phyloP scores from a whole-genome alignment of 2,329 filamentous ascomycete genomes.

The Daldinia sp. region DNA sequence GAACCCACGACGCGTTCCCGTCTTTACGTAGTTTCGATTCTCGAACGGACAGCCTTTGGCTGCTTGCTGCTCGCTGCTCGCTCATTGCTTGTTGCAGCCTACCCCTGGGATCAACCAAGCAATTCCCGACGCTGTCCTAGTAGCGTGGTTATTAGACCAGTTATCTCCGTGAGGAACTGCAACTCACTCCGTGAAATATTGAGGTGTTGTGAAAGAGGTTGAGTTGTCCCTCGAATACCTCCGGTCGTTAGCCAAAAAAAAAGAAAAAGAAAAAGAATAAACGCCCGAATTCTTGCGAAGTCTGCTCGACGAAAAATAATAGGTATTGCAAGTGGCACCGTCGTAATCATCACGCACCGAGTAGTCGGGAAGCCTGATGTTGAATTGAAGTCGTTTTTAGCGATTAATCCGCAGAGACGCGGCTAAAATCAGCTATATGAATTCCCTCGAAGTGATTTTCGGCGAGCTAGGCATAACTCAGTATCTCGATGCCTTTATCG shows the following conservation, averaged over 20 bases:
- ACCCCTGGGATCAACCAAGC: slow-evolving; percentile 7
- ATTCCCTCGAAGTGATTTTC: slow-evolving; percentile 70
- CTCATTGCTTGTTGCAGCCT: neutral
- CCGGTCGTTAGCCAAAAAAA: neutral
- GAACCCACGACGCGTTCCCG: slow-evolving; percentile 35
- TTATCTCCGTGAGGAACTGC: slow-evolving; percentile 32
- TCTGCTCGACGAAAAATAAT: slow-evolving; percentile 4
- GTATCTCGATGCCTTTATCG: slow-evolving; percentile 75
- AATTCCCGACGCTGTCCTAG: slow-evolving; percentile 14
- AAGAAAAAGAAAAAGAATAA: neutral
- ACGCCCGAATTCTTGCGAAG: slow-evolving; percentile 8
- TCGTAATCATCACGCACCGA: slow-evolving; percentile 4
- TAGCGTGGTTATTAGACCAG: slow-evolving; percentile 47
- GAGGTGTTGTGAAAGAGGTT: slow-evolving; percentile 19
- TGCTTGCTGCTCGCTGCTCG: slow-evolving; percentile 7
- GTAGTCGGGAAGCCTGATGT: slow-evolving; percentile 27
- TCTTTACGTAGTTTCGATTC: slow-evolving; percentile 31
- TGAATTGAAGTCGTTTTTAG: slow-evolving; percentile 25
- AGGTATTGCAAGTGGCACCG: slow-evolving; percentile 1
- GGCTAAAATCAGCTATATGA: slow-evolving; percentile 58
- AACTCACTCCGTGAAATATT: slow-evolving; percentile 12
- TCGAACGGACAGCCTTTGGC: slow-evolving; percentile 8
- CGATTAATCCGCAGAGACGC: slow-evolving; percentile 35
- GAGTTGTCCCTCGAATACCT: slow-evolving; percentile 5
- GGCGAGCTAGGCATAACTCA: slow-evolving; percentile 80